phyloP scores from a whole-genome alignment of 352 stramenopile species.

The Phytophthora foliorum region DNA sequence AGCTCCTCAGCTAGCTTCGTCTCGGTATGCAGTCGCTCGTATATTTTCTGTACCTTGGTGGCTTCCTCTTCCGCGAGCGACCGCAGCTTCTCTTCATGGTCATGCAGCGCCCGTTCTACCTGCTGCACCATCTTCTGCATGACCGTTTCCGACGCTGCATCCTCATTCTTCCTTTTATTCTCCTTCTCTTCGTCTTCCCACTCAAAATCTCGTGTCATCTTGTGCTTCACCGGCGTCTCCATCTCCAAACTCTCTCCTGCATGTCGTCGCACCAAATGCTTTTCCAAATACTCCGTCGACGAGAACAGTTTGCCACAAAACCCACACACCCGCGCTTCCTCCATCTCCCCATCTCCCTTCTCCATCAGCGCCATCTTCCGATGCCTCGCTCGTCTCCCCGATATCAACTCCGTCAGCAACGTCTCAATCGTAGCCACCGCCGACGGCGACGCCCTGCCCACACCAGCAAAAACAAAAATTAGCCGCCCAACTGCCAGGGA shows the following conservation, averaged over 20 bases:
- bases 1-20: conserved; percentile 56
- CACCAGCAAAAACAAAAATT: conserved; percentile 12
- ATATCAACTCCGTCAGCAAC: conserved; percentile 58
- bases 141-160: conserved; percentile 13
- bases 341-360: conserved; percentile 23
- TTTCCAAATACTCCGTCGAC: conserved; percentile 64
- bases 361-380: conserved; percentile 10
- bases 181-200: conserved; percentile 11
- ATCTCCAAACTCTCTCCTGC: conserved; percentile 30
- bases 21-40: conserved; percentile 63
- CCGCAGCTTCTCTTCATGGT: conserved; percentile 62
- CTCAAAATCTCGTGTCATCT: conserved; percentile 1
- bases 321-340: conserved; percentile 63
- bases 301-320: conserved; percentile 81
- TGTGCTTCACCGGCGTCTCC: conserved; percentile 23
- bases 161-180: conserved; percentile 12
- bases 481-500: neutral
- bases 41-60: conserved; percentile 60
- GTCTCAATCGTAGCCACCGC: conserved; percentile 68
- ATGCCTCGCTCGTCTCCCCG: conserved; percentile 35
- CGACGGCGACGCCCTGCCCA: conserved; percentile 56
- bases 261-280: conserved; percentile 71
- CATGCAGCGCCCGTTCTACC: conserved; percentile 54
- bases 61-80: conserved; percentile 54
- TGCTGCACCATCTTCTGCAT: conserved; percentile 67